Evolutionary conservation across 805 yeast genomes (phyloP).

Genomic region (Ogataea pignaliae): DNA sequence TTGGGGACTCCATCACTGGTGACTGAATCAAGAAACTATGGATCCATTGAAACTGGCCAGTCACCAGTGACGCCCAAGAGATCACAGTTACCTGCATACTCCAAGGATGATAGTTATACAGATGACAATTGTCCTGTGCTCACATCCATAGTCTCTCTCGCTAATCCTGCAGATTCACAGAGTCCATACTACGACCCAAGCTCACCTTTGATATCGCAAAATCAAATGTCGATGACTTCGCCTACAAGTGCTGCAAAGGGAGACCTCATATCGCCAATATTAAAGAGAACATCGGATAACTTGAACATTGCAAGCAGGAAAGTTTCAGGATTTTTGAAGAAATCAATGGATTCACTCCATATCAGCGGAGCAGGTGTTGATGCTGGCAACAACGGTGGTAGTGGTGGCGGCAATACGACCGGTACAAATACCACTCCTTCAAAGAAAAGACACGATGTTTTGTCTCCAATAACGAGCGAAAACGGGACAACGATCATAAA

Average conservation of each 20-base stretch:
- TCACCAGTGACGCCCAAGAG: constrained; percentile 16
- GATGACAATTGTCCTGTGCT: constrained; percentile 8
- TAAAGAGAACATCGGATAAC: constrained; percentile 23
- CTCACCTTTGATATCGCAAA: constrained; percentile 3
- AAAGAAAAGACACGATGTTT: constrained; percentile 1
- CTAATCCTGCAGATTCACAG: constrained; percentile 18
- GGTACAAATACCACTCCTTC: constrained; percentile 1
- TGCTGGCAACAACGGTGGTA: too few species aligned
- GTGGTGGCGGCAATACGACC: not conserved
- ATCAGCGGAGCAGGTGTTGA: too few species aligned
- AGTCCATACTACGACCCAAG: constrained; percentile 20
- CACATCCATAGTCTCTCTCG: constrained; percentile 17
- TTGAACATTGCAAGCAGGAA: constrained; percentile 23
- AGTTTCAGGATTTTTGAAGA: constrained; percentile 24
- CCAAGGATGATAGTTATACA: not conserved
- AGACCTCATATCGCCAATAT: constrained; percentile 20
- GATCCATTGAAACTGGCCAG: not conserved
- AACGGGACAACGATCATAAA: not conserved
- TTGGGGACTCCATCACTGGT: constrained; percentile 8
- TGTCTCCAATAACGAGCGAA: constrained; percentile 4
- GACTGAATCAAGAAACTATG: constrained; percentile 4
- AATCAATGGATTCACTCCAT: constrained; percentile 20
- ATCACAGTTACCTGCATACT: not conserved
- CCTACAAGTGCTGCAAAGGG: constrained; percentile 6
- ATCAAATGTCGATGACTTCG: constrained; percentile 4